Conservation (phyloP, 2,329 filamentous ascomycete genomes). For the Cladosporium sp. region DNA sequence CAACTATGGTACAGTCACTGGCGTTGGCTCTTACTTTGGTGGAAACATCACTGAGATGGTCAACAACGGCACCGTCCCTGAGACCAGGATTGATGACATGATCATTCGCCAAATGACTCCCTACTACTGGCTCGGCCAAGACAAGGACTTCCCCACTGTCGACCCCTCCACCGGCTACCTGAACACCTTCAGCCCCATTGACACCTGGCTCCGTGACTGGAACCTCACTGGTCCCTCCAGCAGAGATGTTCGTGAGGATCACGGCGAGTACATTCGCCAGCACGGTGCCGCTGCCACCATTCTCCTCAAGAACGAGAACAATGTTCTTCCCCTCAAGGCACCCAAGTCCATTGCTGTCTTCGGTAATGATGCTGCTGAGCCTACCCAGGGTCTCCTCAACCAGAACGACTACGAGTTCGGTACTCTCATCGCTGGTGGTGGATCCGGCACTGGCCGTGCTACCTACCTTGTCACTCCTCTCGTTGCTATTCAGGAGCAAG, state of each 20-base stretch:
- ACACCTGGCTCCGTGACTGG: constrained; percentile 46
- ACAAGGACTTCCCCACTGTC: constrained; percentile 18
- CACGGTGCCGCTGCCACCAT: constrained; percentile 47
- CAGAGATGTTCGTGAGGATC: constrained; percentile 57
- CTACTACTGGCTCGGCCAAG: constrained; percentile 40
- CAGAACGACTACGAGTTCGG: constrained; percentile 23
- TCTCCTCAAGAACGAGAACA: constrained; percentile 57
- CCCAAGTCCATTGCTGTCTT: constrained; percentile 50
- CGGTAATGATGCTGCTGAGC: constrained; percentile 26
- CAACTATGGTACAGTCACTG: constrained; percentile 19
- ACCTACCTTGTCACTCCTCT: constrained; percentile 38
- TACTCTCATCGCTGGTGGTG: constrained; percentile 42
- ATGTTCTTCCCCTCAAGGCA: constrained; percentile 49
- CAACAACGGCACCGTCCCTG: constrained; percentile 49
- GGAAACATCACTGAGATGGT: constrained; percentile 44
- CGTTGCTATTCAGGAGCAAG: constrained; percentile 36
- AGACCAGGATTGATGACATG: constrained; percentile 57
- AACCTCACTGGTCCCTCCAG: constrained; percentile 45
- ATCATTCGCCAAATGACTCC: constrained; percentile 45
- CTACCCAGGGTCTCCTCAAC: constrained; percentile 8
- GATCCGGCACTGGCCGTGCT: constrained; percentile 38
- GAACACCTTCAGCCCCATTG: constrained; percentile 47
- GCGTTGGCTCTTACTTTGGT: constrained; percentile 20
- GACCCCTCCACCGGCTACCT: constrained; percentile 48
- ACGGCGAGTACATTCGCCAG: constrained; percentile 34